Evolutionary conservation across 2,329 filamentous ascomycete genomes (phyloP).

Genomic region (Camptophora hylomeconis): DNA sequence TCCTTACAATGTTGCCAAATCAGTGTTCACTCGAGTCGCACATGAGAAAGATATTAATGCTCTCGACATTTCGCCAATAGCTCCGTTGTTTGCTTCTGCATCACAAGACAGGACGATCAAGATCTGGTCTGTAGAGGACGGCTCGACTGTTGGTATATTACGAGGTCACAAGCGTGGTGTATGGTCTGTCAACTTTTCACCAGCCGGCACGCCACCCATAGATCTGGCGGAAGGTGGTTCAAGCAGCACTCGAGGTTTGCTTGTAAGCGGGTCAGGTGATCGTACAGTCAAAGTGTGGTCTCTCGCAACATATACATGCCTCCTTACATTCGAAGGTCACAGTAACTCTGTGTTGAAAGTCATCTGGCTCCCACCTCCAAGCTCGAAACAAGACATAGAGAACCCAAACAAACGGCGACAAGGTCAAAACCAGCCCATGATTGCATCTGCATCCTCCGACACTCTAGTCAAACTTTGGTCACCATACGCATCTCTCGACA

Average conservation of each 20-base stretch:
- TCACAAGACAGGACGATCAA: slow-evolving; percentile 96
- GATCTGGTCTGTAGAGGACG: slow-evolving; percentile 84
- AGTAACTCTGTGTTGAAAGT: slow-evolving; percentile 92
- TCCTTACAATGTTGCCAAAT: slow-evolving; percentile 30
- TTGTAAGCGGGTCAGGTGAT: slow-evolving; percentile 86
- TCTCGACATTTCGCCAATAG: slow-evolving; percentile 62
- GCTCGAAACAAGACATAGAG: slow-evolving; percentile 23
- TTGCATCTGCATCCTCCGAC: slow-evolving; percentile 83
- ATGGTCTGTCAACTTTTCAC: slow-evolving; percentile 88
- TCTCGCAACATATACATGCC: slow-evolving; percentile 77
- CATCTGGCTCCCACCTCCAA: slow-evolving; percentile 58
- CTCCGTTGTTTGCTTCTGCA: slow-evolving; percentile 81
- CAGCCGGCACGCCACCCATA: slow-evolving; percentile 59
- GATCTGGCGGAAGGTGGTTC: slow-evolving; percentile 59
- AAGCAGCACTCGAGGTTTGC: slow-evolving; percentile 61
- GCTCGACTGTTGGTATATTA: slow-evolving; percentile 81
- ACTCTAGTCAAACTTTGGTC: slow-evolving; percentile 97
- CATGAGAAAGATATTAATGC: slow-evolving; percentile 99
- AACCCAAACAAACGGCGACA: slow-evolving; percentile 19
- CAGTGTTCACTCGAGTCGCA: slow-evolving; percentile 79
- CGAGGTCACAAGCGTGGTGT: slow-evolving; percentile 89
- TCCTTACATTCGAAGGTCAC: slow-evolving; percentile 91
- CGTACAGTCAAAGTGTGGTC: slow-evolving; percentile 96
- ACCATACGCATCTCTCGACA: slow-evolving; percentile 38
- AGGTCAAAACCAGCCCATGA: slow-evolving; percentile 19